These are phyloP conservation scores for Podospora appendiculata DNA, from an alignment of 495 filamentous ascomycete genomes.

Conservation along the genomic window DNA sequence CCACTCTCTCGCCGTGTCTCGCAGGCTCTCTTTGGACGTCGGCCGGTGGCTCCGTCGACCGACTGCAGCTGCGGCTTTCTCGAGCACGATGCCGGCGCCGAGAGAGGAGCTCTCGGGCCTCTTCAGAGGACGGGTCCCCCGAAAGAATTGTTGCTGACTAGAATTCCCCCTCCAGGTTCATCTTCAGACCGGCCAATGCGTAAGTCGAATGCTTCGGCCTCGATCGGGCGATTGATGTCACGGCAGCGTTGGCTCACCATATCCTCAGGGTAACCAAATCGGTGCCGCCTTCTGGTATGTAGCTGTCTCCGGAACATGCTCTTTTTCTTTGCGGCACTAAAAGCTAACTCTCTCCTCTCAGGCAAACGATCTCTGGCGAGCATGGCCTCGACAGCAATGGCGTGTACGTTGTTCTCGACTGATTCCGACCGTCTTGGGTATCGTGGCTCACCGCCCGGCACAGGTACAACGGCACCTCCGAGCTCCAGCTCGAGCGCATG, in stretches of 20 bases:
- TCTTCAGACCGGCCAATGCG: slow-evolving; percentile 99
- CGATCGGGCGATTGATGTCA: slow-evolving; percentile 14
- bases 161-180: slow-evolving; percentile 64
- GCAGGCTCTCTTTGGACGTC: slow-evolving; percentile 51
- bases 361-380: slow-evolving; percentile 94
- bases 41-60: background rate
- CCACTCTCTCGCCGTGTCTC: slow-evolving; percentile 38
- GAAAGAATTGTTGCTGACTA: slow-evolving; percentile 25
- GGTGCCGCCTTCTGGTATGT: slow-evolving; percentile 94
- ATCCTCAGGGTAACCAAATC: slow-evolving; percentile 92
- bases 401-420: slow-evolving; percentile 32
- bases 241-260: slow-evolving; percentile 21
- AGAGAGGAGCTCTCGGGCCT: too few species aligned
- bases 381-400: slow-evolving; percentile 97
- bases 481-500: slow-evolving; percentile 99
- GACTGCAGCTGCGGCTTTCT: background rate
- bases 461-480: slow-evolving; percentile 95
- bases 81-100: background rate
- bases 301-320: background rate
- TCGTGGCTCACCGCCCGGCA: slow-evolving; percentile 21
- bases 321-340: background rate
- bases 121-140: too few species aligned
- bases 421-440: background rate
- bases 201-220: slow-evolving; percentile 46
- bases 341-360: slow-evolving; percentile 13